These are phyloP conservation scores for Suillus clintonianus DNA, from an alignment of 768 basidiomycete species.

Conservation along the genomic window DNA sequence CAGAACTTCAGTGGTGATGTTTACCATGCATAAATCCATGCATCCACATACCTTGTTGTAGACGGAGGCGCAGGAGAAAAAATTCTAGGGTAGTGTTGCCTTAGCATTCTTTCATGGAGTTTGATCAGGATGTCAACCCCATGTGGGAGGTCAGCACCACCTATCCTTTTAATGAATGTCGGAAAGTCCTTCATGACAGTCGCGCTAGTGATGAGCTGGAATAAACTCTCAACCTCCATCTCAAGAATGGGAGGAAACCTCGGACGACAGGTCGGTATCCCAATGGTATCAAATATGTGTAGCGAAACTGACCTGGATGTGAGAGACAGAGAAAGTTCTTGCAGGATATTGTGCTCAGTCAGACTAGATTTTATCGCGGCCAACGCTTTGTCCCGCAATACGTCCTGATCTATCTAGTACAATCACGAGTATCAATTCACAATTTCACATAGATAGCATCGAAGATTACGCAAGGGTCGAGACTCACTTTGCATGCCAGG, in stretches of 20 bases:
- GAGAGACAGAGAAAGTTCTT: conserved; percentile 25
- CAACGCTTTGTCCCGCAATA: conserved; percentile 19
- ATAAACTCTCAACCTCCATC: conserved; percentile 1
- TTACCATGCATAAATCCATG: too few relatives aligned
- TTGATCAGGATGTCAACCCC: conserved; percentile 8
- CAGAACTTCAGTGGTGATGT: too few relatives aligned
- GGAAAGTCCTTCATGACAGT: conserved; percentile 2
- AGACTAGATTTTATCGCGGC: conserved; percentile 15
- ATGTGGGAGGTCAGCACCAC: conserved; percentile 3
- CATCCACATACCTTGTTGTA: too few relatives aligned
- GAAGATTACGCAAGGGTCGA: background rate
- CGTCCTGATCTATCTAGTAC: conserved; percentile 15
- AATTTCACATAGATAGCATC: too few relatives aligned
- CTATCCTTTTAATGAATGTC: conserved; percentile 3
- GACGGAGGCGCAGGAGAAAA: too few relatives aligned
- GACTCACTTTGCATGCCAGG: conserved; percentile 32
- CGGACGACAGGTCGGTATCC: background rate
- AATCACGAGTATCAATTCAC: background rate
- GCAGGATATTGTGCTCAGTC: conserved; percentile 22
- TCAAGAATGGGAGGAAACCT: conserved; percentile 7
- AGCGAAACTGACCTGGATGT: conserved; percentile 21
- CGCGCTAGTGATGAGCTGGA: conserved; percentile 1
- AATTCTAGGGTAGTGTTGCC: background rate
- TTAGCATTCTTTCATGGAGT: conserved; percentile 6
- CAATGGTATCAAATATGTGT: background rate